Evolutionary conservation across 768 basidiomycete genomes (phyloP).

Genomic region (Agaricus blazei): DNA sequence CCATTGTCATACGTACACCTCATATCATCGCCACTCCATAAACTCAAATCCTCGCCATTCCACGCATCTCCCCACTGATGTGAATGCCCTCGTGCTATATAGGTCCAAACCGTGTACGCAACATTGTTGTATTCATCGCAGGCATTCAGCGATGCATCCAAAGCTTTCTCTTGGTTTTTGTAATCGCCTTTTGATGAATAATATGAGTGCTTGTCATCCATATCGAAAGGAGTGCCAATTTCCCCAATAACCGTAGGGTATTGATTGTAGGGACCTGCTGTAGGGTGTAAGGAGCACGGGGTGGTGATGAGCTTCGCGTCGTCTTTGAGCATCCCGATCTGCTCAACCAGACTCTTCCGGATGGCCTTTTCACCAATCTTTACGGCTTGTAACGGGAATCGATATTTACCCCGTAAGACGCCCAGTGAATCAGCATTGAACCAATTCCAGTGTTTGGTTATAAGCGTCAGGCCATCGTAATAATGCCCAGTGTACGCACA

Average conservation of each 20-base stretch:
- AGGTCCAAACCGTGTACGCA: conserved; percentile 87
- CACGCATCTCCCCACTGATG: conserved; percentile 95
- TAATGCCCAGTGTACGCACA: conserved; percentile 80
- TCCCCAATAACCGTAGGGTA: conserved; percentile 95
- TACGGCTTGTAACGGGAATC: conserved; percentile 60
- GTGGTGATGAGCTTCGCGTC: conserved; percentile 63
- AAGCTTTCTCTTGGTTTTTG: conserved; percentile 70
- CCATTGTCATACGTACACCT: conserved; percentile 2
- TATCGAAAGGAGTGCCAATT: conserved; percentile 92
- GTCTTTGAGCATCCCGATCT: conserved; percentile 71
- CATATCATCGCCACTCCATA: conserved; percentile 81
- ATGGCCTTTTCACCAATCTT: conserved; percentile 83
- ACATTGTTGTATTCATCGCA: conserved; percentile 72
- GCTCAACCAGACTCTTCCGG: conserved; percentile 73
- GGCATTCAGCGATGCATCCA: conserved; percentile 79
- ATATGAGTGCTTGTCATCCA: conserved; percentile 86
- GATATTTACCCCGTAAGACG: conserved; percentile 80
- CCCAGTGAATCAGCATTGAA: conserved; percentile 96
- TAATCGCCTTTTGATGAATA: conserved; percentile 62
- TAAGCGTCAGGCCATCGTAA: conserved; percentile 90
- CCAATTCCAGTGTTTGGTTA: conserved; percentile 92
- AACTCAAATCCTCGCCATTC: conserved; percentile 92
- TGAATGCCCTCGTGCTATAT: conserved; percentile 67
- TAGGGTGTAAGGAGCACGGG: not conserved
- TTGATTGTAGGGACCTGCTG: conserved; percentile 8